Evolutionary conservation across 108 stramenopile genomes (phyloP).

Genomic region (Discostella stelligeroides): DNA sequence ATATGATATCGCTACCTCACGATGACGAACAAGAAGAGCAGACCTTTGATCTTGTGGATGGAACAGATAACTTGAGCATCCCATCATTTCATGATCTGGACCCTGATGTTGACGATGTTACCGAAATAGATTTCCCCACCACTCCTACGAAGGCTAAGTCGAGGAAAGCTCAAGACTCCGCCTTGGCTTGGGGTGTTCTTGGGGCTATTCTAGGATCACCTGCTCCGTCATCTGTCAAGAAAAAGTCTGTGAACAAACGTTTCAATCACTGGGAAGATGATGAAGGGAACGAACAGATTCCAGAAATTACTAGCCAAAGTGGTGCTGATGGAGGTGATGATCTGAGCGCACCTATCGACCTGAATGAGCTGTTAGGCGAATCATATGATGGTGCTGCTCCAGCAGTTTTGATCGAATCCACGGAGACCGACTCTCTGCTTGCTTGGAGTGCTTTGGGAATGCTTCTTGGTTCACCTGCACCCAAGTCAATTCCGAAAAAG

Average conservation of each 20-base stretch:
- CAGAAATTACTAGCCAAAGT: conserved; percentile 1
- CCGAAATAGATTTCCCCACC: not conserved
- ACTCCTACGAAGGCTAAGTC: not conserved
- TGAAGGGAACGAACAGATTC: not conserved
- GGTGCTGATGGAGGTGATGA: not conserved
- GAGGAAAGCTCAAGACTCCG: conserved; percentile 1
- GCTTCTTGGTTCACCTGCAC: not conserved
- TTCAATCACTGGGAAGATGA: conserved; percentile 1
- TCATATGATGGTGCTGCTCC: not conserved
- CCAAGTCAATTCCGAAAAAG: not conserved
- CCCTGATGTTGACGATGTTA: not conserved
- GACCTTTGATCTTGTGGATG: not conserved
- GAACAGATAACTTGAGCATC: not conserved
- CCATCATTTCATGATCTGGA: not conserved
- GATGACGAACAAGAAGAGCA: not conserved
- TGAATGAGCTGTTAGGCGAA: not conserved
- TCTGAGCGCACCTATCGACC: conserved; percentile 4
- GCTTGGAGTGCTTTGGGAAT: not conserved
- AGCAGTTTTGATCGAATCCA: not conserved
- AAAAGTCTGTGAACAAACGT: not conserved
- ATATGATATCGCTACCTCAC: not conserved
- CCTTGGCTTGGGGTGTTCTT: conserved; percentile 5
- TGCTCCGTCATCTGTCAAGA: not conserved
- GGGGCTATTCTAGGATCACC: not conserved
- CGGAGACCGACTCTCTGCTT: not conserved